phyloP scores from a whole-genome alignment of 1,284 basidiomycete species.

The Leccinum subspadiceum region DNA sequence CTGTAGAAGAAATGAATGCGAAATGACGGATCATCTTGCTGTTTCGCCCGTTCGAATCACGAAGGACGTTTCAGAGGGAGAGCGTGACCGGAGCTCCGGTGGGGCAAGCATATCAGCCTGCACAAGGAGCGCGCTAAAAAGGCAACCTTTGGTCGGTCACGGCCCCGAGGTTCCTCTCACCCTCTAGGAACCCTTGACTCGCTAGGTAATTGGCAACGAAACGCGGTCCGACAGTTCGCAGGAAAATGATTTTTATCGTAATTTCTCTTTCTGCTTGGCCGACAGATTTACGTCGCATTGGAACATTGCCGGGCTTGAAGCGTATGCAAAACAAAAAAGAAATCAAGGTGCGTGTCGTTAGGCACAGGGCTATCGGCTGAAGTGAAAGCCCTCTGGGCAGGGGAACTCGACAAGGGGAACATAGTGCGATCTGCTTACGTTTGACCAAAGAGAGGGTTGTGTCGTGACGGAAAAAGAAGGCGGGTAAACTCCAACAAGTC shows the following conservation, averaged over 20 bases:
- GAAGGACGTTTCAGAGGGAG: conserved; percentile 12
- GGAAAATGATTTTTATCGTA: conserved; percentile 1
- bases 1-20: conserved; percentile 7
- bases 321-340: neutral
- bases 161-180: conserved; percentile 5
- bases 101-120: neutral
- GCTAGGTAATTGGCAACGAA: conserved; percentile 7
- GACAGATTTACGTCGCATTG: neutral
- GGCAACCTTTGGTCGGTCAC: conserved; percentile 8
- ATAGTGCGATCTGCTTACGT: conserved; percentile 8
- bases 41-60: conserved; percentile 20
- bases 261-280: neutral
- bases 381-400: conserved; percentile 7
- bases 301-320: neutral
- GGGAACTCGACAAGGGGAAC: conserved; percentile 3
- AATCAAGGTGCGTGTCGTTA: neutral
- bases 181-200: conserved; percentile 2
- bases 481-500: neutral
- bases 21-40: conserved; percentile 14
- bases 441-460: conserved; percentile 8
- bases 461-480: conserved; percentile 2
- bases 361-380: conserved; percentile 7
- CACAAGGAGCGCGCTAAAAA: conserved; percentile 11
- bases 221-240: conserved; percentile 4
- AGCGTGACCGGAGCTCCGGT: conserved; percentile 5